Percentiles rank a stretch among this genome's conserved stretches.
Evolutionary conservation across 805 yeast species (phyloP).

Genomic region (Cyberlindnera mrakii): DNA sequence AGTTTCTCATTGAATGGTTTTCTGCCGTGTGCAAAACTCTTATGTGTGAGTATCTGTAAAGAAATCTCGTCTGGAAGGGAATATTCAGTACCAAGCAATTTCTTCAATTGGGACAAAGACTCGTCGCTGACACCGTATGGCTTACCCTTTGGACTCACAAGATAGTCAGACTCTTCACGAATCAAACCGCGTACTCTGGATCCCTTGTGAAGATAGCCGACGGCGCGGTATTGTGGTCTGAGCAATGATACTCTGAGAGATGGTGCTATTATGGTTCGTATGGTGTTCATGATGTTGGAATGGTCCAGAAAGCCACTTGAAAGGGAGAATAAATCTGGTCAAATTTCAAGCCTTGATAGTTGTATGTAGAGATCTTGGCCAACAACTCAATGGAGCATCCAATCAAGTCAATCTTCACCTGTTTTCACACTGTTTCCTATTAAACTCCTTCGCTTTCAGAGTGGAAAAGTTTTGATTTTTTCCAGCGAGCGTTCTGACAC

Average conservation of each 20-base stretch:
- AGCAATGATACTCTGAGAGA: not conserved
- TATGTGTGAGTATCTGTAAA: slow-evolving; percentile 84
- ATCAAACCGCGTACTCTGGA: slow-evolving; percentile 65
- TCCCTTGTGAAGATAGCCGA: slow-evolving; percentile 37
- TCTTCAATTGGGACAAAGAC: slow-evolving; percentile 43
- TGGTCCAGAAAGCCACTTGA: too few species aligned
- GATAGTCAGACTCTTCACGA: slow-evolving; percentile 59
- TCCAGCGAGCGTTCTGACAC: too few species aligned
- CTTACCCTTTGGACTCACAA: slow-evolving; percentile 42
- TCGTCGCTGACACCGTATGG: slow-evolving; percentile 47
- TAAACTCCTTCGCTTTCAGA: too few species aligned
- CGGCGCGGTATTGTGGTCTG: slow-evolving; percentile 1
- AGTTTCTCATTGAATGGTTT: slow-evolving; percentile 87
- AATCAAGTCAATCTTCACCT: too few species aligned
- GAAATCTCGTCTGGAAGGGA: slow-evolving; percentile 53
- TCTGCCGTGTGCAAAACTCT: slow-evolving; percentile 88
- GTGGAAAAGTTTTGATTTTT: too few species aligned
- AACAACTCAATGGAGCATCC: too few species aligned
- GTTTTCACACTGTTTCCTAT: too few species aligned
- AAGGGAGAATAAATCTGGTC: too few species aligned
- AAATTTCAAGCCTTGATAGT: too few species aligned
- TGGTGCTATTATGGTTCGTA: slow-evolving; percentile 11
- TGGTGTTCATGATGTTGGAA: not conserved
- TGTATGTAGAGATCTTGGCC: too few species aligned
- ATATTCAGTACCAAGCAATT: slow-evolving; percentile 44